phyloP scores from a whole-genome alignment of 106 monocot genomes.

The Allium sativum region DNA sequence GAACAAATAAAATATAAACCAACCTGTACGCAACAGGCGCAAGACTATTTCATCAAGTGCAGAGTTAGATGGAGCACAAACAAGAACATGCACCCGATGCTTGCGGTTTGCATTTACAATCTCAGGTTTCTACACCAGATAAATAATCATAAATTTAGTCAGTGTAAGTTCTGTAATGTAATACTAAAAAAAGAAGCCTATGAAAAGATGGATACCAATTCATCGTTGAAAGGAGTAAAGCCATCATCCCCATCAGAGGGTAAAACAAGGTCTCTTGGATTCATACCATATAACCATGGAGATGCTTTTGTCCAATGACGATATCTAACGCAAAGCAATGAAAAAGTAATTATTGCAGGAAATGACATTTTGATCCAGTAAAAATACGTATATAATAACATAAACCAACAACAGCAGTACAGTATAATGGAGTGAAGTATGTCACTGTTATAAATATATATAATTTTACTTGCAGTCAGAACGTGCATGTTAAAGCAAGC shows the following conservation, averaged over 20 bases:
- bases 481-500: no score
- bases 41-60: conserved; percentile 98
- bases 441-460: no score
- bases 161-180: background rate
- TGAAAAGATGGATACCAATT: conserved; percentile 44
- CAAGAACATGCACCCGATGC: conserved; percentile 89
- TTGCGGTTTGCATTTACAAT: conserved; percentile 78
- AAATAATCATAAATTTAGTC: background rate
- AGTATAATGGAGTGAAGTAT: no score
- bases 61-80: conserved; percentile 99
- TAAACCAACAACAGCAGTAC: no score
- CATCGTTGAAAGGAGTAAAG: conserved; percentile 71
- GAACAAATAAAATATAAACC: background rate
- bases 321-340: conserved; percentile 25
- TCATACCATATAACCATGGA: conserved; percentile 68
- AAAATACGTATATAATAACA: no score
- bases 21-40: conserved; percentile 76
- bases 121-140: conserved; percentile 68
- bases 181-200: conserved; percentile 4
- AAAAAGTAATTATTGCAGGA: no score
- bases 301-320: conserved; percentile 79
- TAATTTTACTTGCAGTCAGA: no score
- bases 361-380: no score
- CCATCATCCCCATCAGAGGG: conserved; percentile 91
- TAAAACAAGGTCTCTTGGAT: conserved; percentile 73